Percentiles rank a stretch among this genome's conserved stretches.
Conservation (phyloP, 202 grass and related monocot species). For the Panicum virgatum region DNA sequence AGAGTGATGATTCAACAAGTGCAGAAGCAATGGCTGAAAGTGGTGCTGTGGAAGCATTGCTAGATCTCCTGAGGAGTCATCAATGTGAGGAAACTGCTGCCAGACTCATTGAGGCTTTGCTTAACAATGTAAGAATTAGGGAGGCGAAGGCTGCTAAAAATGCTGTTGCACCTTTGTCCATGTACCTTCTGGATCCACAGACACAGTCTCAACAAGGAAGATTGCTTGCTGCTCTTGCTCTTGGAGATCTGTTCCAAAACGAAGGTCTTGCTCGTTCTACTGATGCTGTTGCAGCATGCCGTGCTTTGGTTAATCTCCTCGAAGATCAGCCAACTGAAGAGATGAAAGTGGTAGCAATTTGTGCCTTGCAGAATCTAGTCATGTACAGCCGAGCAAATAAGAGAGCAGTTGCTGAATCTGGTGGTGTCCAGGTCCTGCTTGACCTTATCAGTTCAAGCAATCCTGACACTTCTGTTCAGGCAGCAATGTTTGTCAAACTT, state of each 20-base stretch:
- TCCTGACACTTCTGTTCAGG: constrained; percentile 98
- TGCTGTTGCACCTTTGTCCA: constrained; percentile 97
- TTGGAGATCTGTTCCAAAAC: constrained; percentile 99
- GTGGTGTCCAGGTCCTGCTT: constrained; percentile 95
- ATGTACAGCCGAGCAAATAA: constrained; percentile 99
- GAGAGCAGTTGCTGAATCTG: constrained; percentile 99
- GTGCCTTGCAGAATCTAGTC: constrained; percentile 96
- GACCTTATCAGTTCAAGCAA: constrained; percentile 99
- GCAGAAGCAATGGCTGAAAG: constrained; percentile 98
- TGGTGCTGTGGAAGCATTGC: constrained; percentile 92
- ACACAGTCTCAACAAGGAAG: constrained; percentile 98
- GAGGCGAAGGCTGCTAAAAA: constrained; percentile 97
- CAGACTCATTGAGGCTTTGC: constrained; percentile 91
- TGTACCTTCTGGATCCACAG: constrained; percentile 99
- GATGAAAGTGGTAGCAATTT: constrained; percentile 99
- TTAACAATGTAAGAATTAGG: constrained; percentile 98
- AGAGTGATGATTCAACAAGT: constrained; percentile 99
- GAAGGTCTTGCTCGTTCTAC: constrained; percentile 87
- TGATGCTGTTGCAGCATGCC: constrained; percentile 96
- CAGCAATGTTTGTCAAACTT: constrained; percentile 99
- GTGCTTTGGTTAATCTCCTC: constrained; percentile 97
- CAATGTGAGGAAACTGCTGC: constrained; percentile 99
- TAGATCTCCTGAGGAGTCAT: constrained; percentile 92
- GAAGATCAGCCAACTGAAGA: constrained; percentile 99
- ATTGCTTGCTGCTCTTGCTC: constrained; percentile 93